Evolutionary conservation across 2,329 filamentous ascomycete genomes (phyloP).

Genomic region (Pseudogymnoascus sp.): DNA sequence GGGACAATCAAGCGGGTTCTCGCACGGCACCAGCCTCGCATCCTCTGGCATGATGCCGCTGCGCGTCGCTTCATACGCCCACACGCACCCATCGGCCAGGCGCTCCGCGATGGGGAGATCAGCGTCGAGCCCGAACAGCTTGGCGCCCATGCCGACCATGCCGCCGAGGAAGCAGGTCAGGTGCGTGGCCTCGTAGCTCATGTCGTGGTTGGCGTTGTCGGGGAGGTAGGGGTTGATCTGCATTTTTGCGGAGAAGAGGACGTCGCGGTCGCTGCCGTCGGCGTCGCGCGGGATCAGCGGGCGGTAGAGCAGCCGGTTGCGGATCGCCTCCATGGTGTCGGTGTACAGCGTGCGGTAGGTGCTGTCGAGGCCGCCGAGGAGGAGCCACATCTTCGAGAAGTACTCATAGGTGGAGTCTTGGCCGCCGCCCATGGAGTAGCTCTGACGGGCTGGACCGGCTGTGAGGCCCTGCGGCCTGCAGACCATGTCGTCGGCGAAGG

Average conservation of each 20-base stretch:
- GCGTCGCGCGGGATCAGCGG: conserved; percentile 62
- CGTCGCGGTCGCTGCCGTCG: conserved; percentile 50
- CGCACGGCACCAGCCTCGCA: conserved; percentile 42
- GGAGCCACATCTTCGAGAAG: conserved; percentile 61
- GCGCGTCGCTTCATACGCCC: conserved; percentile 55
- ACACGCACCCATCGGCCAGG: conserved; percentile 60
- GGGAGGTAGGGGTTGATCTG: conserved; percentile 23
- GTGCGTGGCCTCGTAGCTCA: conserved; percentile 34
- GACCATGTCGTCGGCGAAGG: conserved; percentile 21
- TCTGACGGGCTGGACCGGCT: conserved; percentile 39
- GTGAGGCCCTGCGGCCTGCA: conserved; percentile 55
- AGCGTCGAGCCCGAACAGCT: conserved; percentile 48
- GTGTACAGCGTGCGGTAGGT: conserved; percentile 70
- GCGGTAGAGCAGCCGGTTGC: conserved; percentile 66
- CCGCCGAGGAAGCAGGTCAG: conserved; percentile 62
- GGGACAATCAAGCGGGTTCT: conserved; percentile 15
- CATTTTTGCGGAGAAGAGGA: conserved; percentile 56
- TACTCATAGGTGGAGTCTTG: conserved; percentile 68
- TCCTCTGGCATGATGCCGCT: conserved; percentile 60
- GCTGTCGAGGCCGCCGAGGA: conserved; percentile 64
- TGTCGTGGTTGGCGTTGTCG: conserved; percentile 37
- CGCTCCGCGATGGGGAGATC: conserved; percentile 55
- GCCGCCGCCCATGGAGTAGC: conserved; percentile 50
- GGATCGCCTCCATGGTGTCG: conserved; percentile 57
- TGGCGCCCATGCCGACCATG: conserved; percentile 60